Conservation (phyloP, 2,329 filamentous ascomycete species). For the Aspergillus quadricinctus region DNA sequence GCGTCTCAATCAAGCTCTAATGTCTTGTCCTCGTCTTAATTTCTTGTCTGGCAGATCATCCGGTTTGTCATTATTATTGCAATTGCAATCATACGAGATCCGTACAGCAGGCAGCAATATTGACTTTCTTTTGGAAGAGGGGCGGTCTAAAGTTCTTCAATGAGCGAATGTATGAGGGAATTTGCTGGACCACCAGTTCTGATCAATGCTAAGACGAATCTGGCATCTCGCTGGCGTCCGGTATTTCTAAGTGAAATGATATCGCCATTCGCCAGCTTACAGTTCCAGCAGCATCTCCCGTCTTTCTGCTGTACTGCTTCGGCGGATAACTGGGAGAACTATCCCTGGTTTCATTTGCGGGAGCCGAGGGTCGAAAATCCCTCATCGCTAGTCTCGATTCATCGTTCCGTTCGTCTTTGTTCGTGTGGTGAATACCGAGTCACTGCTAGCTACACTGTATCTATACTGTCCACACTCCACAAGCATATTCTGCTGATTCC, state of each 20-base stretch:
- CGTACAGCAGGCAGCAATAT: not conserved
- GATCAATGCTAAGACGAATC: conserved; percentile 13
- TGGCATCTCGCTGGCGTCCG: conserved; percentile 10
- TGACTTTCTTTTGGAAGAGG: not conserved
- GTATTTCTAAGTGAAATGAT: not conserved
- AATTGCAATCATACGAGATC: not conserved
- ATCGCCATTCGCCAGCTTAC: not conserved
- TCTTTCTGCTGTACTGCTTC: not conserved
- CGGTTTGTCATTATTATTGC: not conserved
- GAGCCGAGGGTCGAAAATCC: not conserved
- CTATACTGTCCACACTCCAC: too few relatives aligned
- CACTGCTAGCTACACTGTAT: too few relatives aligned
- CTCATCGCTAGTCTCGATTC: not conserved
- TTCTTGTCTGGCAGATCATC: not conserved
- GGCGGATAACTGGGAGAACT: not conserved
- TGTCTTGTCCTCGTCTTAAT: not conserved
- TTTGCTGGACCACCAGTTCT: conserved; percentile 13
- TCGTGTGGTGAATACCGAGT: too few relatives aligned
- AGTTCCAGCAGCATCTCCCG: not conserved
- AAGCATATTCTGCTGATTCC: too few relatives aligned
- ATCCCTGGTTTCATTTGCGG: not conserved
- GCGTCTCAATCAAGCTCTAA: conserved; percentile 1
- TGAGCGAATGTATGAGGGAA: conserved; percentile 19
- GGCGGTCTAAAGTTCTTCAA: not conserved
- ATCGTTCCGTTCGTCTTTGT: not conserved